Base-by-base conservation (phyloP, 1,284 basidiomycete species). In the Ceratobasidium sp. region DNA sequence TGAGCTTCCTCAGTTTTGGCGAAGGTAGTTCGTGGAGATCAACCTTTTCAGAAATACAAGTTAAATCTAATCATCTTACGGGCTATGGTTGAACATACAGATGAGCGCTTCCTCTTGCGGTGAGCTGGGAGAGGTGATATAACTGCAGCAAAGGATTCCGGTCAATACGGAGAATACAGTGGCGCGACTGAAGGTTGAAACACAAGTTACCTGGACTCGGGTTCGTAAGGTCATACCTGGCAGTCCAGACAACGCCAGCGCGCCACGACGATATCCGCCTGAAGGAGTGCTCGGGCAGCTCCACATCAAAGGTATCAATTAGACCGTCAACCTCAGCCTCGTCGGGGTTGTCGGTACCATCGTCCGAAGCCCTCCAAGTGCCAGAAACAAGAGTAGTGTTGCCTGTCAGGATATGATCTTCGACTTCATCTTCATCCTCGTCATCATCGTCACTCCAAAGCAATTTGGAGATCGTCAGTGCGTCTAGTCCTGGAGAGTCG, bases 241-340 rank as follows among this genome's bases (percentile, higher is more conserved):
- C 41, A 9, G 23, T 30, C 5, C 65, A 41, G 45, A 58, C 26
- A 12, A 69, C 53, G 9, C 41, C 52, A 23, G 50, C 65, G 10
- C 53, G 65, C 65, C 65, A 69, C 6, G 41, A 57, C 28, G 65
- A 41, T 43, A 69, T 57, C 43, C 65, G 52, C 16, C 52, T 30
- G 30, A 69, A 69, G 4, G 65, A 69, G 65, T 52, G 65, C 23
- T 69, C 65, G 18, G 65, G 65, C 23, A 57, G 4, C 26, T 28
- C 65, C 9, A 69, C 65, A 9, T 69, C 65, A 30, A 69, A 69
- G 6, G 65, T 69, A 34, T 69, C 65, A 16, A 69, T 69, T 18
- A 69, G 16, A 23, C 52, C 65, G 28, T 69, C 52, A 26, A 69
- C 65, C 28, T 69, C 65, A 14, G 5, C 52, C 16, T 69, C 65